Evolutionary conservation across 2,329 filamentous ascomycete species (phyloP), one percentile per base, ranked within the genome.

Genomic region (Xylaria sp.): DNA sequence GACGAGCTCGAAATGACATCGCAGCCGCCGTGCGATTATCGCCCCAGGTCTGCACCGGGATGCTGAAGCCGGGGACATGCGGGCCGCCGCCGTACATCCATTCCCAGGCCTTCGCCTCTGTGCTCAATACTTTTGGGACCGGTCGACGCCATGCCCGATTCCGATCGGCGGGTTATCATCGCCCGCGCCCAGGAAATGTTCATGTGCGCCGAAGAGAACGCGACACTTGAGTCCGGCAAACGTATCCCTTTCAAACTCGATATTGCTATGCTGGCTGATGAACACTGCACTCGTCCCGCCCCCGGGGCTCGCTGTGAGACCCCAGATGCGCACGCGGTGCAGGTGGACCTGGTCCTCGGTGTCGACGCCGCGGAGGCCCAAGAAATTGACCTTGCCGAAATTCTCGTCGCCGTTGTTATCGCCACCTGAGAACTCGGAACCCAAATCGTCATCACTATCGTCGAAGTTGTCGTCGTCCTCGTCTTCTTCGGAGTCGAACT

Each of bases 21-120:
- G 73, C 11, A 84, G 51, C n/a, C 0, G 63, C 64, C 2, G 7
- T 57, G 14, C 58, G 54, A 23, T 60, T 50, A 19, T 66, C 35
- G 52, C 64, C 43, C 17, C 9, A 52, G 45, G 8, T 43, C 40
- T 12, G 33, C 11, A 45, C 31, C 3, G 46, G 53, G 4, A 47
- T 46, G 33, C 60, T 60, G 3, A 80, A 75, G 3, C 80, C 82
- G 0, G 79, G 76, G 2, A 85, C 80, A 1, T 78, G 75, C 0
- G 78, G 75, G 0, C 82, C 83, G n/a, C 75, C 75, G 17, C 83
- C 84, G 67, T 87, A 87, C 81, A 87, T 84, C 79, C 82, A 85
- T 64, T 87, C 82, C 80, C 84, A 87, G 46, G 83, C 76, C 38
- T 76, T 75, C 0, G 80, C 85, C 71, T 88, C 85, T 1, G 84